Evolutionary conservation across 2,329 filamentous ascomycete species (phyloP).

Genomic region (Lecanicillium sp.): DNA sequence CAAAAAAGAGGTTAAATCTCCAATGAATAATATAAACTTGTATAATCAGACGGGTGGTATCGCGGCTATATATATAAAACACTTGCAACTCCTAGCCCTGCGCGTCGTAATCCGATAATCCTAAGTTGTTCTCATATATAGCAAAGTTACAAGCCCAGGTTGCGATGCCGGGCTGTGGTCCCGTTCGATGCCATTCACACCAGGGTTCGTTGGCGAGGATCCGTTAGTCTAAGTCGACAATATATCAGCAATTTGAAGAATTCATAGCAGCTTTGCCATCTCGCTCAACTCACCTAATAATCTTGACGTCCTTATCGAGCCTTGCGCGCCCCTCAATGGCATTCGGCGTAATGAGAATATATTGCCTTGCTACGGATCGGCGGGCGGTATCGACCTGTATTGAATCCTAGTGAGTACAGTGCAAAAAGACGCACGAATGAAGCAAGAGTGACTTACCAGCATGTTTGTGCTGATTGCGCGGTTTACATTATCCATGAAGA

Average conservation of each 20-base stretch:
- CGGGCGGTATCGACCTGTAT: slow-evolving; percentile 73
- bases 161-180: no score
- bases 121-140: no score
- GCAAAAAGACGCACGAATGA: not conserved
- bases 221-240: slow-evolving; percentile 37
- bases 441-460: slow-evolving; percentile 56
- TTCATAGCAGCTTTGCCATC: no score
- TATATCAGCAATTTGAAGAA: slow-evolving; percentile 17
- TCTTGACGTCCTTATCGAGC: slow-evolving; percentile 62
- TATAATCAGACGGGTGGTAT: not conserved
- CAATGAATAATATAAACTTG: not conserved
- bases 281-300: slow-evolving; percentile 54
- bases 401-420: not conserved
- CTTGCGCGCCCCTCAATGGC: slow-evolving; percentile 56
- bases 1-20: no score
- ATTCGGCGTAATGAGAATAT: slow-evolving; percentile 93
- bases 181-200: slow-evolving; percentile 12
- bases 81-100: no score
- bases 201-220: slow-evolving; percentile 48
- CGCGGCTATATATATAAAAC: no score
- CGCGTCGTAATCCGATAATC: no score
- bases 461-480: slow-evolving; percentile 87
- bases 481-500: slow-evolving; percentile 99
- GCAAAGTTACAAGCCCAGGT: no score
- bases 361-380: slow-evolving; percentile 81